A percentile compares a stretch with the other conserved stretches of the same genome.
phyloP scores from a whole-genome alignment of 306 rosid species.

The Purshia tridentata region DNA sequence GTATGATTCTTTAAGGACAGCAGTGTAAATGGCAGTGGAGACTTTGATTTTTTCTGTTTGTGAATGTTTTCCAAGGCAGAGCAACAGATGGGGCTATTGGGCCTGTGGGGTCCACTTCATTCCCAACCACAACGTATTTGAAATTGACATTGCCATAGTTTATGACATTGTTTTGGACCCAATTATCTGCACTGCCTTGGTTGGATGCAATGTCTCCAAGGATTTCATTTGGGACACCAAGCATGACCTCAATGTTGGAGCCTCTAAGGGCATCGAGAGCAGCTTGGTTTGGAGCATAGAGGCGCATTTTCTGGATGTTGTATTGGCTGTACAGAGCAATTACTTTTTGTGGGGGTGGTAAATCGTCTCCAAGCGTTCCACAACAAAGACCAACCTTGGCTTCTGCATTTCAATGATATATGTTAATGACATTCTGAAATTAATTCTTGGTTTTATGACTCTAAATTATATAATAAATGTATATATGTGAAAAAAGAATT shows the following conservation, averaged over 20 bases:
- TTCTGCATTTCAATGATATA: constrained; percentile 15
- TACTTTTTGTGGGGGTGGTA: constrained; percentile 42
- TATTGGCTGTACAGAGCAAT: constrained; percentile 32
- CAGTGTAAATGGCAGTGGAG: constrained; percentile 2
- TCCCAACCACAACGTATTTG: constrained; percentile 23
- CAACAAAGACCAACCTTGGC: constrained; percentile 58
- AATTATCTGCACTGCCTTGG: not conserved
- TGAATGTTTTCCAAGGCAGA: constrained; percentile 16
- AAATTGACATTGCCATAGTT: constrained; percentile 8
- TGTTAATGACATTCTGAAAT: not conserved
- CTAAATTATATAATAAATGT: too few relatives aligned
- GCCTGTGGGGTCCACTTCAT: not conserved
- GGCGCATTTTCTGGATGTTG: constrained; percentile 42
- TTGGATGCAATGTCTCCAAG: constrained; percentile 3
- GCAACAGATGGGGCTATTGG: not conserved
- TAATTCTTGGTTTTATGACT: too few relatives aligned
- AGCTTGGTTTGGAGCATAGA: constrained; percentile 33
- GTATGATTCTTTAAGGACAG: not conserved
- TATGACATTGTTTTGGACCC: constrained; percentile 16
- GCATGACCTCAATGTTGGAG: constrained; percentile 33
- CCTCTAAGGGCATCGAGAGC: constrained; percentile 49
- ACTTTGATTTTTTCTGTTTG: constrained; percentile 19
- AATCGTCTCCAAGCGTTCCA: constrained; percentile 40
- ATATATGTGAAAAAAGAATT: too few relatives aligned
- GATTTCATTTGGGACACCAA: not conserved